phyloP scores from a whole-genome alignment of 1,284 basidiomycete species.

The Sphagnurus paluster region DNA sequence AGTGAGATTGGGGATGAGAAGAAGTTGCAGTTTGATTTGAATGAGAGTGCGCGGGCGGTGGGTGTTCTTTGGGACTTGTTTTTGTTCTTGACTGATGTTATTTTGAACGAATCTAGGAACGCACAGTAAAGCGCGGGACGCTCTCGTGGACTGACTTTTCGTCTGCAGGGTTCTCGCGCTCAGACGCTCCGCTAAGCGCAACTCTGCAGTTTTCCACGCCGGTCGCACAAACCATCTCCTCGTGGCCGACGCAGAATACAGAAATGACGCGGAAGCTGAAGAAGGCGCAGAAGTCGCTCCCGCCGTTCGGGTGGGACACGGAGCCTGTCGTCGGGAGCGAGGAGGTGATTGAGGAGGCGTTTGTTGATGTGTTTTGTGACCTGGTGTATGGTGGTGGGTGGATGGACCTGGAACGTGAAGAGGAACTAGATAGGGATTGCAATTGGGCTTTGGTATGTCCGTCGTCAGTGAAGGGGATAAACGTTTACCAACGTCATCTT shows the following conservation, averaged over 20 bases:
- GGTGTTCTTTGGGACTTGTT: constrained; percentile 27
- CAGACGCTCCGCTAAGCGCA: constrained; percentile 69
- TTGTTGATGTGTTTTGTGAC: constrained; percentile 86
- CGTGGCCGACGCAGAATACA: constrained; percentile 73
- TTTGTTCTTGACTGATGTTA: background rate
- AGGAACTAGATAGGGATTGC: constrained; percentile 79
- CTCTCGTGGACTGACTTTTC: constrained; percentile 89
- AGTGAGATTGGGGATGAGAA: constrained; percentile 57
- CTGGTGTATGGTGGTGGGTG: constrained; percentile 79
- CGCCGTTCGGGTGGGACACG: constrained; percentile 84
- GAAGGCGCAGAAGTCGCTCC: constrained; percentile 78
- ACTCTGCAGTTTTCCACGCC: constrained; percentile 83
- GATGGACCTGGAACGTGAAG: constrained; percentile 73
- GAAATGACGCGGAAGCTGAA: constrained; percentile 77
- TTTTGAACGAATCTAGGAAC: constrained; percentile 45
- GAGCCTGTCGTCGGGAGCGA: constrained; percentile 73
- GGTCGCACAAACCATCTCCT: constrained; percentile 58
- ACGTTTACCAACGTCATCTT: background rate
- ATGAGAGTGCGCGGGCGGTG: constrained; percentile 80
- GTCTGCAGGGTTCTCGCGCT: constrained; percentile 73
- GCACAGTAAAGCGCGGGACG: constrained; percentile 71
- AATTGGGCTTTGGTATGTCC: constrained; percentile 86
- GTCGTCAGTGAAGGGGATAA: background rate
- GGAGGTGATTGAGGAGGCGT: constrained; percentile 82
- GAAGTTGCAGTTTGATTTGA: constrained; percentile 84